phyloP scores from a whole-genome alignment of 495 filamentous ascomycete species.

The Neurospora cerealis region DNA sequence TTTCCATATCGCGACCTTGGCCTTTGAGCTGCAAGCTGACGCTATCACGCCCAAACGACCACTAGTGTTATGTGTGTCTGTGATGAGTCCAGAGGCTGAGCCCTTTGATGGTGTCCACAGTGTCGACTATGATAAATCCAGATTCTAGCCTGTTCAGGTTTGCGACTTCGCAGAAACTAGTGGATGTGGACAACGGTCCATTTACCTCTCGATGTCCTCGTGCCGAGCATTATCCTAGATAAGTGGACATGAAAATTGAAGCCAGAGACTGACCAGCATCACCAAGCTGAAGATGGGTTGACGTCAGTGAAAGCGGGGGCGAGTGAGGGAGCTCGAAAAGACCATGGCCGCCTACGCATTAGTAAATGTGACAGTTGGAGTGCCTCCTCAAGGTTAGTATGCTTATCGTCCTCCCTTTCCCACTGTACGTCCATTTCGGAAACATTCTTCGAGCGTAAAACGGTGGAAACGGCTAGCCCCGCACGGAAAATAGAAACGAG shows the following conservation, averaged over 20 bases:
- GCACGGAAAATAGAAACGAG: not conserved
- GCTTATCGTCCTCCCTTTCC: not conserved
- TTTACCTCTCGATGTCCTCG: not conserved
- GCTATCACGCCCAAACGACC: not conserved
- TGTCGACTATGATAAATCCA: not conserved
- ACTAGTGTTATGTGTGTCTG: not conserved
- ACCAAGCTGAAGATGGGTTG: not conserved
- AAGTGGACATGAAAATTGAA: not conserved
- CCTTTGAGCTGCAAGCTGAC: not conserved
- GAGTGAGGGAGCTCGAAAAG: not conserved
- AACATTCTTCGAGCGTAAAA: not conserved
- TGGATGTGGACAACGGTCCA: not conserved
- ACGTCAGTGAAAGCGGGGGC: not conserved
- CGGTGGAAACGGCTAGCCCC: not conserved
- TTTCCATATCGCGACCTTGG: not conserved
- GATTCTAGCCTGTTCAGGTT: not conserved
- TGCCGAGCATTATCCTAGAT: not conserved
- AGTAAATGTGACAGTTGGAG: not conserved
- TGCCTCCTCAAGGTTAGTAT: not conserved
- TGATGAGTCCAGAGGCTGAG: not conserved
- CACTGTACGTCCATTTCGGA: not conserved
- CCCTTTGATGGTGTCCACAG: not conserved
- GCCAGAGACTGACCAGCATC: not conserved
- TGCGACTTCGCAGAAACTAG: not conserved
- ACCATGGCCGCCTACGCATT: not conserved